Conservation (phyloP, 768 basidiomycete species). For the Termitomyces bulborhizus region DNA sequence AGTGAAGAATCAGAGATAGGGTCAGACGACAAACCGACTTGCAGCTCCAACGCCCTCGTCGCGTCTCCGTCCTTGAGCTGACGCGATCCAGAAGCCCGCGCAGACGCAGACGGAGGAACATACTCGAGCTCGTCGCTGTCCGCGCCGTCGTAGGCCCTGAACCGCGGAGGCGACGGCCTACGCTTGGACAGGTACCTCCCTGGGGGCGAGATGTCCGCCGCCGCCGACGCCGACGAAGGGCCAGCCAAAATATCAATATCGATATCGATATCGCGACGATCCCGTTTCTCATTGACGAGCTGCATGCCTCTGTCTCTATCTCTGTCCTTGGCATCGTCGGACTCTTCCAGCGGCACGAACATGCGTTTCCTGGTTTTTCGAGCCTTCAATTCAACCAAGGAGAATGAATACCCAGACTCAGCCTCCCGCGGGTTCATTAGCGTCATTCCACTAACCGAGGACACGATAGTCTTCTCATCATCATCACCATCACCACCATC, state of each 20-base stretch:
- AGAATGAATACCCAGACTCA: not conserved
- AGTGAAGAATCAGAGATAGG: constrained; percentile 5
- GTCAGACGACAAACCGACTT: constrained; percentile 7
- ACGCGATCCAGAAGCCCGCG: constrained; percentile 3
- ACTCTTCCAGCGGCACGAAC: not conserved
- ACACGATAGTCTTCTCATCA: not conserved
- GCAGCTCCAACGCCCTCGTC: constrained; percentile 7
- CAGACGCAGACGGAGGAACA: not conserved
- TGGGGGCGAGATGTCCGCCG: not conserved
- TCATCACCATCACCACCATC: not conserved
- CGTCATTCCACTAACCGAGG: not conserved
- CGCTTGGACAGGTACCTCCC: not conserved
- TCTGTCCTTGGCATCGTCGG: not conserved
- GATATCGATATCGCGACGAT: not conserved
- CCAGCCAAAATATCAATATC: not conserved
- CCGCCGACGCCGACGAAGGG: no score
- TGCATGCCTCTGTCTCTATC: not conserved
- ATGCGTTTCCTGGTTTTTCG: not conserved
- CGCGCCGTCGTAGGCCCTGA: not conserved
- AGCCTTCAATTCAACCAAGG: not conserved
- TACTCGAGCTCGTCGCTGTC: not conserved
- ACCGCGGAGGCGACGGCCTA: not conserved
- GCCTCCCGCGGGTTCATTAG: not conserved
- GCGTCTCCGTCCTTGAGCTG: constrained; percentile 9
- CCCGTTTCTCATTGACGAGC: not conserved